Base-by-base conservation (phyloP, 2,329 filamentous ascomycete species). In the Xylaria sp. region DNA sequence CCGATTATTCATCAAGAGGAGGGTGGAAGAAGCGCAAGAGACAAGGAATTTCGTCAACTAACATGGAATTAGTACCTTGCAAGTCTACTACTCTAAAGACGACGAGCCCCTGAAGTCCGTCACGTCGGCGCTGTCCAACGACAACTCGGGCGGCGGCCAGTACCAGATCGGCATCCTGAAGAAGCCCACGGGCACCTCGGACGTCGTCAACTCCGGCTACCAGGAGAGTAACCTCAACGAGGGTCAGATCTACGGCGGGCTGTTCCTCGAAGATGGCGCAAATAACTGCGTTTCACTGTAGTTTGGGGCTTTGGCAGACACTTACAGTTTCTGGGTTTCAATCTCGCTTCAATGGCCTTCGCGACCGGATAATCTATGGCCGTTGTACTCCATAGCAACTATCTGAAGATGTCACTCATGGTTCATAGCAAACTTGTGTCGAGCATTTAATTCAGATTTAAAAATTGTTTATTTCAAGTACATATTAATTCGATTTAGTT, bases 121-220 rank as follows among this genome's bases (percentile, higher is more conserved):
- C 20, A 86, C 83, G 3, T 77, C 76, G 1, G 80, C 82, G 2
- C 75, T 85, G 3, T 65, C 78, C 18, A 87, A 86, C 70, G 81
- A 88, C 75, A 83, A 88, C 68, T 80, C 83, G 10, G 88, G 88
- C 23, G 83, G 81, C 39, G 88, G 88, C 15, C 78, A 84, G 76
- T 83, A 85, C 77, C 88, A 90, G 78, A 82, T 89, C 39, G 87
- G 88, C 57, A 82, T 89, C 23, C 79, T 89, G 68, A 89, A 89
- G 84, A 89, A 85, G 76, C 83, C 83, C 1, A 85, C 83, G 0
- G 88, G 83, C 73, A 86, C 75, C 76, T 82, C 70, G 73, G 84
- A 87, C 67, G 83, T 86, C 13, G 83, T 84, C 57, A 85, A 85
- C 75, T 76, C 81, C 41, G 85, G 85, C 3, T 86, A 81, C 71